Evolutionary conservation across 805 yeast genomes (phyloP), one percentile per base, ranked within the genome.

Genomic region (Yamadazyma scolyti): DNA sequence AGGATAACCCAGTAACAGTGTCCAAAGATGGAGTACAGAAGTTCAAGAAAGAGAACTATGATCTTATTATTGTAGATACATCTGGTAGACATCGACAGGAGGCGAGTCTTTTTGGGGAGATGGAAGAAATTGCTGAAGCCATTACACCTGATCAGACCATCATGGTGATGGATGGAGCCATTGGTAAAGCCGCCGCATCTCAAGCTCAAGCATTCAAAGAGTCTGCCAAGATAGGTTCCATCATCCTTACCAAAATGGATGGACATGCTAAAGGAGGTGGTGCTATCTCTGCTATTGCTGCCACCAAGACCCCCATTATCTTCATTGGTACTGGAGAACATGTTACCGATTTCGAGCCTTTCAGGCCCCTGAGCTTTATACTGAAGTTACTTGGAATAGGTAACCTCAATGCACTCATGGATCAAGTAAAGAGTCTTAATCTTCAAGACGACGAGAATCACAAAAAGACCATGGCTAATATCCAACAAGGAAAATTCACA

Each of bases 191-290:
- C 9, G 98, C 98, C 2, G 96, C 90, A 65, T 73, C 82, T 6
- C 98, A 90, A 61, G 86, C 96, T 4, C 75, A 73, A 50, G 98
- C 98, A 0, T 90, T 90, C 65, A 93, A 90, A 58, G 96, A 89
- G 31, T 77, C 89, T 19, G 71, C 96, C 4, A 80, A 90, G 52
- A 93, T 93, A 52, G 98, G 98, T 48, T 88, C 97, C 16, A 90
- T 90, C 42, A 82, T 90, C 37, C 71, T 90, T 52, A 90, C 98
- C 14, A 90, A 90, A 58, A 79, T 90, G 94, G 98, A 90, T 61
- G 97, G 97, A 31, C 97, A 93, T 51, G 98, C 97, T 22, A 90
- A 84, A 62, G 98, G 98, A 57, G 98, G 98, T 64, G 98, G 98
- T 69, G 98, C 98, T 18, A 89, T 90, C 33, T 87, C 96, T 23